Base-by-base conservation (phyloP, 805 yeast genomes). In the Teunomyces kruisii region DNA sequence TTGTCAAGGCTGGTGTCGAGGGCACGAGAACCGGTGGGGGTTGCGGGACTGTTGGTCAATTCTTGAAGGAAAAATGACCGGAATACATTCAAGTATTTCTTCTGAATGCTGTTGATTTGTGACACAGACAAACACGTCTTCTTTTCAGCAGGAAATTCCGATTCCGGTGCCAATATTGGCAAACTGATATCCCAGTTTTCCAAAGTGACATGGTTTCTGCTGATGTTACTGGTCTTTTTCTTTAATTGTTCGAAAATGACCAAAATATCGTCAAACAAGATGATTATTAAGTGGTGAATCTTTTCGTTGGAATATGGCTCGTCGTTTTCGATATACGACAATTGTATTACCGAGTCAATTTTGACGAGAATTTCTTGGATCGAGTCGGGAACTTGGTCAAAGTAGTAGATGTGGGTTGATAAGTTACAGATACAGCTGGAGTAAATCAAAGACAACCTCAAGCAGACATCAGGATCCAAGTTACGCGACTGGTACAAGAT, bases 331-430 rank as follows among this genome's bases (percentile, higher is more conserved):
- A 17, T 13, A 28, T 39, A 48, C 32, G 54, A 46, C 15, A 16
- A 41, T 31, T 58, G 58, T 48, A 67, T 42, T 36, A 57, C 53
- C 45, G 67, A 52, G 56, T 74, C 72, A 43, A 67, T 65, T 46
- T 72, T 78, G 14, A 75, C 53, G 33, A 83, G 65, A 12, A 90
- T 69, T 47, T 86, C 96, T 24, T 80, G 78, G 14, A 90, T 70
- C 70, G 92, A 84, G 60, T 91, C 97, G 12, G 84, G 76, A 4
- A 86, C 80, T 62, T 94, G 99, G 53, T 89, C 95, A 48, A 83
- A 83, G 61, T 92, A 92, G 56, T 90, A 90, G 9, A 83, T 78
- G 60, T 90, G 96, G 2, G 80, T 76, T 1, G 90, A 82, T 43
- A 92, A 72, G 47, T 85, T 83, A 46, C 83, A 79, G 44, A 91